phyloP scores from a whole-genome alignment of 176 grass and related monocot genomes.

The Lolium rigidum region DNA sequence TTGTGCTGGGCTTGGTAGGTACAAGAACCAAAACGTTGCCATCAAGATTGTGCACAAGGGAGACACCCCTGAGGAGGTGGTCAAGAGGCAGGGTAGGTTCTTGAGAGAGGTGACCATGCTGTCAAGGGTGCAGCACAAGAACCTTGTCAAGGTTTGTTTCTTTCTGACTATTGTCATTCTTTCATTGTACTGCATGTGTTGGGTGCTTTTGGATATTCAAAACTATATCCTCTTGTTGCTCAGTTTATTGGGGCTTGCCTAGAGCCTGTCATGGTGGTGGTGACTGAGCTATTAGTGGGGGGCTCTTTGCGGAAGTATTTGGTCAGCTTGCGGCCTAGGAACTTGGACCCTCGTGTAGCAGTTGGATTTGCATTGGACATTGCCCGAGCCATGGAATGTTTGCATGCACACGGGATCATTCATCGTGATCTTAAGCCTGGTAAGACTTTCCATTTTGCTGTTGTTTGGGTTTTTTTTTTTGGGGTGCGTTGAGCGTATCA shows the following conservation, averaged over 20 bases:
- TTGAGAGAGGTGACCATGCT: conserved; percentile 96
- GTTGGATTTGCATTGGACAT: conserved; percentile 89
- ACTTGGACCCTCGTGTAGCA: conserved; percentile 76
- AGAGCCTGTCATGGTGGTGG: conserved; percentile 94
- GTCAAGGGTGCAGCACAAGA: conserved; percentile 93
- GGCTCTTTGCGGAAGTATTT: conserved; percentile 88
- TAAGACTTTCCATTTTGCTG: conserved; percentile 41
- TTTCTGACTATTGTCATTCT: conserved; percentile 23
- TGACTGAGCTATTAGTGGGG: conserved; percentile 88
- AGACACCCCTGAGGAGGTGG: conserved; percentile 75
- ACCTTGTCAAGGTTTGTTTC: conserved; percentile 83
- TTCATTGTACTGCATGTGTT: conserved; percentile 28
- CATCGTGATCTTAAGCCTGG: conserved; percentile 98
- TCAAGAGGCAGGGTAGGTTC: conserved; percentile 82
- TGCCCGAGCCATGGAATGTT: conserved; percentile 90
- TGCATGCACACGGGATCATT: conserved; percentile 98
- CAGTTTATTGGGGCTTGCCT: conserved; percentile 96
- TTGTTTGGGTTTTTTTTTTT: not conserved
- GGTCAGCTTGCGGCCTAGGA: conserved; percentile 79
- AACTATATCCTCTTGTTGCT: conserved; percentile 29
- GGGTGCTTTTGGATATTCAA: conserved; percentile 40
- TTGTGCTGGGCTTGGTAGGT: conserved; percentile 62
- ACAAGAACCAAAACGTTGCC: conserved; percentile 94
- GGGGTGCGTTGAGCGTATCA: not conserved
- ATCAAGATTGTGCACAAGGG: conserved; percentile 96